Percentiles rank a stretch among this genome's conserved stretches.
Conservation (phyloP, 73 alveolate genomes). For the Paramecium bursaria region DNA sequence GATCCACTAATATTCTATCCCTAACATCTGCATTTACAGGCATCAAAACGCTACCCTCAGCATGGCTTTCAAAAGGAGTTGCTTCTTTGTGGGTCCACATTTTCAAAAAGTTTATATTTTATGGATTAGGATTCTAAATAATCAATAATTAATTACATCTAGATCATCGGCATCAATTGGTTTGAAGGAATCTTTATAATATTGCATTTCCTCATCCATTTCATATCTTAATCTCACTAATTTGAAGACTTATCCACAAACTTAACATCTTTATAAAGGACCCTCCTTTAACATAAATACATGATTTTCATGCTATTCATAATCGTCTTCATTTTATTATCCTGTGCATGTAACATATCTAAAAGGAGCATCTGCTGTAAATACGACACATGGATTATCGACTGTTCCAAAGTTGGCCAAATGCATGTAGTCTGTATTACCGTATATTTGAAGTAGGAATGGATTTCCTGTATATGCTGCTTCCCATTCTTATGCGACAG, state of each 20-base stretch:
- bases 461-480: conserved; percentile 74
- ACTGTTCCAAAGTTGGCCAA: conserved; percentile 86
- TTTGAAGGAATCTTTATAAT: conserved; percentile 83
- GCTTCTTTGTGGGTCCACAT: conserved; percentile 65
- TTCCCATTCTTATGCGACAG: conserved; percentile 73
- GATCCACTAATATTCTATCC: conserved; percentile 88
- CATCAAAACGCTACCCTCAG: conserved; percentile 14
- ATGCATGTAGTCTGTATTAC: conserved; percentile 68
- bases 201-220: conserved; percentile 80
- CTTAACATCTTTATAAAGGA: conserved; percentile 88
- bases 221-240: conserved; percentile 87
- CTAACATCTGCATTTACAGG: conserved; percentile 86
- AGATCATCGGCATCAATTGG: conserved; percentile 79
- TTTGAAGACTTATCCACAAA: conserved; percentile 91
- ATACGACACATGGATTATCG: conserved; percentile 89
- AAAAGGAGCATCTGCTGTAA: conserved; percentile 79
- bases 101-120: conserved; percentile 22
- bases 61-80: conserved; percentile 47
- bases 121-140: conserved; percentile 31
- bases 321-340: conserved; percentile 89
- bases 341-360: conserved; percentile 92
- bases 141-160: conserved; percentile 69
- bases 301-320: conserved; percentile 84
- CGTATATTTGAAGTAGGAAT: conserved; percentile 68
- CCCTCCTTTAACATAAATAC: conserved; percentile 89